Conservation (phyloP, 2,329 filamentous ascomycete genomes). For the Pseudovirgaria hyperparasitica region DNA sequence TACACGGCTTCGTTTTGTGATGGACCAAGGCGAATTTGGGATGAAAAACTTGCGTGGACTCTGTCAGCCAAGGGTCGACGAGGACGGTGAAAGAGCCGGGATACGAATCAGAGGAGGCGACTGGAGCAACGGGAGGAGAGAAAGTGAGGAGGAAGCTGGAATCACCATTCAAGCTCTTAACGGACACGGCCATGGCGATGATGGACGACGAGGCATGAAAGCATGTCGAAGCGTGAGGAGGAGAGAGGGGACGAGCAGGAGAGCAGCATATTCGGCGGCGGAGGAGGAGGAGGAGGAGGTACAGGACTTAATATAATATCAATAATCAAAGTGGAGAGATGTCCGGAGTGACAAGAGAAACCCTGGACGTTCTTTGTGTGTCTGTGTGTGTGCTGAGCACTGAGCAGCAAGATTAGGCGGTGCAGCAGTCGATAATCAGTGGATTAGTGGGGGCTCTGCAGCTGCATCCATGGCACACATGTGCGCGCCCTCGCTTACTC, state of each 20-base stretch:
- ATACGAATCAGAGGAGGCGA: conserved; percentile 22
- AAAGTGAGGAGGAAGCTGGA: conserved; percentile 54
- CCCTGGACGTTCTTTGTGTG: too few relatives aligned
- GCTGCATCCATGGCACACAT: too few relatives aligned
- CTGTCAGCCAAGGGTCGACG: conserved; percentile 58
- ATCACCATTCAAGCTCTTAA: conserved; percentile 53
- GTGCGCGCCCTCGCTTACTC: too few relatives aligned
- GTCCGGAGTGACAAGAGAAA: too few relatives aligned
- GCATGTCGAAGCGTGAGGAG: background rate
- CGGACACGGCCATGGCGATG: conserved; percentile 48
- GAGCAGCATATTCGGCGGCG: background rate
- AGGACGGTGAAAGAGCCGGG: conserved; percentile 51
- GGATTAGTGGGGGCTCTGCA: too few relatives aligned
- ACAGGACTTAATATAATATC: too few relatives aligned
- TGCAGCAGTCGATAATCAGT: too few relatives aligned
- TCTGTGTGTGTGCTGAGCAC: too few relatives aligned
- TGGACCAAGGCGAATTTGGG: conserved; percentile 47
- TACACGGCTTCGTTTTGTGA: conserved; percentile 42
- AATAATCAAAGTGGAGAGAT: too few relatives aligned
- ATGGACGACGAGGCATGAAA: background rate
- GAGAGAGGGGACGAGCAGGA: background rate
- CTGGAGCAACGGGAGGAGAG: conserved; percentile 36
- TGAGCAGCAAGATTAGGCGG: too few relatives aligned
- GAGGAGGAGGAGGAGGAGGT: background rate
- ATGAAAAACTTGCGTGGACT: conserved; percentile 47